A percentile compares a stretch with the other conserved stretches of the same genome.
Conservation (phyloP, 2,329 filamentous ascomycete genomes). For the Talaromyces albobiverticillius region DNA sequence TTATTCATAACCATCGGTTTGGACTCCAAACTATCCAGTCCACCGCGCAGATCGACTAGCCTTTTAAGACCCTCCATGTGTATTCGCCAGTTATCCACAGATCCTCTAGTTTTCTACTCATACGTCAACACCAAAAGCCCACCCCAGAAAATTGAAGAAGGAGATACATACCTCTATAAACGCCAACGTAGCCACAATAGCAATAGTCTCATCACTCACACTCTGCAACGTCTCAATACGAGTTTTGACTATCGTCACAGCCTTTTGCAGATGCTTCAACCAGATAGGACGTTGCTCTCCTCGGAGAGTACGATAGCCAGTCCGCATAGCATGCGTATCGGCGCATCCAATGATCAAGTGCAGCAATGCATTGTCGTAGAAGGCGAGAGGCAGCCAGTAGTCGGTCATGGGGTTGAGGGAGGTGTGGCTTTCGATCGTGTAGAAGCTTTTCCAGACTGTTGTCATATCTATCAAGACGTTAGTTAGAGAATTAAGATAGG, state of each 20-base stretch:
- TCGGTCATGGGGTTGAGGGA: slow-evolving; percentile 9
- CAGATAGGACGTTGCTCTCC: not conserved
- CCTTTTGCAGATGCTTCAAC: slow-evolving; percentile 1
- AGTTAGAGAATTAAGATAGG: not conserved
- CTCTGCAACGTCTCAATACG: not conserved
- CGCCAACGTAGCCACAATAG: slow-evolving; percentile 7
- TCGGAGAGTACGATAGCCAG: not conserved
- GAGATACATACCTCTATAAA: slow-evolving; percentile 7
- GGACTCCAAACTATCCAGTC: slow-evolving; percentile 5
- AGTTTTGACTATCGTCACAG: slow-evolving; percentile 4
- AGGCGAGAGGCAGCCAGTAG: slow-evolving; percentile 10
- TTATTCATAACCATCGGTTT: slow-evolving; percentile 12
- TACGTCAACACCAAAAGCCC: not conserved
- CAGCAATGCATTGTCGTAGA: slow-evolving; percentile 8
- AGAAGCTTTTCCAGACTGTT: slow-evolving; percentile 8
- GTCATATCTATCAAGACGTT: slow-evolving; percentile 5
- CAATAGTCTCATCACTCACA: slow-evolving; percentile 7
- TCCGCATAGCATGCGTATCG: not conserved
- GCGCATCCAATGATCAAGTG: slow-evolving; percentile 11
- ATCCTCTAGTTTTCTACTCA: slow-evolving; percentile 2
- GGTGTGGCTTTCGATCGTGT: slow-evolving; percentile 8
- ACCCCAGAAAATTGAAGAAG: not conserved
- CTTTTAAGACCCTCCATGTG: slow-evolving; percentile 10
- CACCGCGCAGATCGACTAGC: slow-evolving; percentile 10
- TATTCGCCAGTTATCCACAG: slow-evolving; percentile 6